Evolutionary conservation across 2,329 filamentous ascomycete genomes (phyloP), one percentile per base, ranked within the genome.

Genomic region (Penicillium sumatraense): DNA sequence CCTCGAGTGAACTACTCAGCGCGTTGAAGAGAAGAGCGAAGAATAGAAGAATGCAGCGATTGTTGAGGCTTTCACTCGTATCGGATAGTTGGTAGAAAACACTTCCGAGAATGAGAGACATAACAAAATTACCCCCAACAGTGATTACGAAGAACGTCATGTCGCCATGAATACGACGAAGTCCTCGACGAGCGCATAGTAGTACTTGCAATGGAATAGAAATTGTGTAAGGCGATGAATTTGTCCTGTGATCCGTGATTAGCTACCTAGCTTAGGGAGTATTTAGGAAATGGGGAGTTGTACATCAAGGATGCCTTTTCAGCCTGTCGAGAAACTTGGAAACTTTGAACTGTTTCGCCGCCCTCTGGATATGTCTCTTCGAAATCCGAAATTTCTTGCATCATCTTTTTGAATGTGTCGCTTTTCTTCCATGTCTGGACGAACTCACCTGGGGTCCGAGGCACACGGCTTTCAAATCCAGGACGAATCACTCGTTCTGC

Each of bases 21-120:
- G 90, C 90, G 73, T 93, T 95, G 79, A 93, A 86, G 56, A 96
- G 79, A 68, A 91, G 86, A 61, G 90, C 89, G 69, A 95, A 93
- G 83, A 96, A 96, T 48, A 96, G 79, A 14, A 96, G 80, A 41
- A 89, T 86, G 57, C 88, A 89, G 56, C 91, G 86, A 64, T 85
- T 82, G 77, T 86, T 93, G 79, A 96, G 93, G 65, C 86, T 90
- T 27, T 72, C 68, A 2, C 7, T 31, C 0, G 89, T 88, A n/a
- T 79, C 80, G 1, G 79, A 67, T 23, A 95, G 75, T 71, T 95
- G 88, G 79, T 84, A 96, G 75, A 93, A 96, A 62, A 96, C 86
- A 62, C 86, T 88, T 49, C 88, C 41, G 7, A 56, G 13, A 6
- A 56, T 44, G 10, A 52, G 14, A 7, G 42, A 49, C 5, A 51